Conservation (phyloP, 345 rosid genomes). For the Aquilaria sinensis region DNA sequence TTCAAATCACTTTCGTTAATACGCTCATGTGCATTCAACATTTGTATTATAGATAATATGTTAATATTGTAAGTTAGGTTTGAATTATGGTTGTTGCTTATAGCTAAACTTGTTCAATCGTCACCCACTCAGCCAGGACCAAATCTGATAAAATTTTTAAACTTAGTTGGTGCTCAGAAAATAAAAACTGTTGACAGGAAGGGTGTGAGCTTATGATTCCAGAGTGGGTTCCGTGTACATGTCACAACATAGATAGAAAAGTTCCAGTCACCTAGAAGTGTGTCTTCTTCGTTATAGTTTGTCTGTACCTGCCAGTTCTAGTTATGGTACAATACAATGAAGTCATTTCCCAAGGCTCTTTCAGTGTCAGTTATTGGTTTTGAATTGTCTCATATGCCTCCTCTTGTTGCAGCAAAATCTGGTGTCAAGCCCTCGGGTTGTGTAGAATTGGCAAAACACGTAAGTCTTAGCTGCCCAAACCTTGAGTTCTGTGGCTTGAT, state of each 20-base stretch:
- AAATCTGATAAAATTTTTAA: too few relatives aligned
- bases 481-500: slow-evolving; percentile 86
- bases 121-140: too few relatives aligned
- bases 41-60: too few relatives aligned
- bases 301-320: not conserved
- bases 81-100: too few relatives aligned
- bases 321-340: not conserved
- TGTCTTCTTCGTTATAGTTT: not conserved
- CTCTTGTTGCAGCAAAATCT: slow-evolving; percentile 60
- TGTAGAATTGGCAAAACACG: slow-evolving; percentile 71
- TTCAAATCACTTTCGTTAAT: too few relatives aligned
- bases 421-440: slow-evolving; percentile 88
- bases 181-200: too few relatives aligned
- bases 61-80: too few relatives aligned
- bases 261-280: not conserved
- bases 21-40: too few relatives aligned
- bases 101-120: too few relatives aligned
- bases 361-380: not conserved
- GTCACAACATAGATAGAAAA: not conserved
- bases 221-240: not conserved
- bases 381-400: slow-evolving; percentile 8
- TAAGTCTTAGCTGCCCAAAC: slow-evolving; percentile 55
- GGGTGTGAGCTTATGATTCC: too few relatives aligned
- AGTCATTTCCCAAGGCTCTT: not conserved
- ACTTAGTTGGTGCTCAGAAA: too few relatives aligned